Evolutionary conservation across 176 grass and related monocot species (phyloP).

Genomic region (Bonia amplexicaulis): DNA sequence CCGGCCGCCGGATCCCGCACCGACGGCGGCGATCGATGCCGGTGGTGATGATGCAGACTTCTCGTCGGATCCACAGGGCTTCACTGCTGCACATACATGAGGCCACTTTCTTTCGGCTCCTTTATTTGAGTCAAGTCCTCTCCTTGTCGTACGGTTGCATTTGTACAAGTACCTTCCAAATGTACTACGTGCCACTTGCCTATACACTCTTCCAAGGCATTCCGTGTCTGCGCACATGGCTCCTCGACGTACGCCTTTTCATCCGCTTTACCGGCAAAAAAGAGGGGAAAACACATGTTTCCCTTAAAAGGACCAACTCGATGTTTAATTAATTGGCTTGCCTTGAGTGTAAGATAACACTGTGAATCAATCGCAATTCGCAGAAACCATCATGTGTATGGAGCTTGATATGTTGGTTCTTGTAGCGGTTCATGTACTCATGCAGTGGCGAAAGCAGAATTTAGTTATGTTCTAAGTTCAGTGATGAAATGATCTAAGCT

Average conservation of each 20-base stretch:
- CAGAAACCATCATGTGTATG: background rate
- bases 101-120: background rate
- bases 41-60: too few relatives aligned
- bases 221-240: background rate
- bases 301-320: background rate
- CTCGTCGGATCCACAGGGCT: background rate
- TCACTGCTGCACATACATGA: background rate
- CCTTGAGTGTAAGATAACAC: background rate
- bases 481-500: too few relatives aligned
- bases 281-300: background rate
- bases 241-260: background rate
- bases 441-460: too few relatives aligned
- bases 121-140: background rate
- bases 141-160: background rate
- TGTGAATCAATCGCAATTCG: background rate
- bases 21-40: background rate
- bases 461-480: too few relatives aligned
- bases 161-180: background rate
- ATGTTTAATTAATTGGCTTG: background rate
- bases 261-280: background rate
- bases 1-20: background rate
- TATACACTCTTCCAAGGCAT: background rate
- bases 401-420: background rate
- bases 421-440: background rate
- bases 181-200: slow-evolving; percentile 1